Evolutionary conservation across 306 rosid genomes (phyloP), one percentile per base, ranked within the genome.

Genomic region (Elaeagnus macrophylla): DNA sequence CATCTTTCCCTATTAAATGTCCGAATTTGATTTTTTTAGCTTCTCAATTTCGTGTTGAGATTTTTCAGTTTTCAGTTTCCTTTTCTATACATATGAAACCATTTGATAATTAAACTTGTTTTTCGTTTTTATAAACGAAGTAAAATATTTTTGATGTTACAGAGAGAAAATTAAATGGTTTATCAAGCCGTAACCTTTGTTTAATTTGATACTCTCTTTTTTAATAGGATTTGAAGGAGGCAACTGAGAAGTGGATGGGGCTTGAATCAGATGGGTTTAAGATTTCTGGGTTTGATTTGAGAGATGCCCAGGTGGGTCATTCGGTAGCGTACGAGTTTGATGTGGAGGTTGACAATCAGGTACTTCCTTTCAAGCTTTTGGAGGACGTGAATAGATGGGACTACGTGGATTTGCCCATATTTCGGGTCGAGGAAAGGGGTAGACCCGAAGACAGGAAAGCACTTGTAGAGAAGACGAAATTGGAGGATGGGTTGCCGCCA

Each of bases 321-420:
- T 87, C 99, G 5, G 87, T 91, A 56, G 85, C 79, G 37, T 91
- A 91, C 54, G 85, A 76, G 77, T 91, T 91, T 51, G 87, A 91
- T 9, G 58, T 91, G 32, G 85, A 87, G 77, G 76, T 91, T 12
- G 99, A 77, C 59, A 72, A 80, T 1, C 74, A 82, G 62, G 76
- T 84, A 9, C 61, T 82, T 54, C 99, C 96, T 0, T 80, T 91
- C 58, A 91, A 82, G 82, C 91, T 91, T 41, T 70, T 87, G 62
- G 99, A 87, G 75, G 88, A 87, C 9, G 81, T 74, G 0, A 79
- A 75, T 14, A 82, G 84, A 4, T 91, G 96, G 95, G 95, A 91
- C 12, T 91, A 76, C n/a, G 95, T 72, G 2, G 96, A 91, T 73
- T 78, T 87, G 75, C 93, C 99, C 0, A 73, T 91, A 32, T 91